Percentiles rank a stretch among this genome's conserved stretches.
These are phyloP conservation scores for Trichomonascus vanleenenianus DNA, from an alignment of 805 yeast species.

Conservation along the genomic window DNA sequence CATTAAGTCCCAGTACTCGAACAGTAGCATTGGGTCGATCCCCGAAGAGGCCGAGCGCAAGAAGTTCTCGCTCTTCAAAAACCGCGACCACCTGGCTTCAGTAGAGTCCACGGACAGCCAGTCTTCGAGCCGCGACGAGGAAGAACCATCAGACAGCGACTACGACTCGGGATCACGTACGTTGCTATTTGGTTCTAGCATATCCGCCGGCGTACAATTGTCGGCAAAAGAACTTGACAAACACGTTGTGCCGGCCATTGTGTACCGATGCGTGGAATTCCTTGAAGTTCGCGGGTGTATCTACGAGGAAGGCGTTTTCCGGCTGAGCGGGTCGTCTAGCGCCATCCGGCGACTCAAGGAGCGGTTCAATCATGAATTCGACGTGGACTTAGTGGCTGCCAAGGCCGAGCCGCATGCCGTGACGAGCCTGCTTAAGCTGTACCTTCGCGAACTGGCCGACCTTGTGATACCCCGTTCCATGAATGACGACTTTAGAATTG, in stretches of 20 bases:
- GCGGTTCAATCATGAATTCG: constrained; percentile 57
- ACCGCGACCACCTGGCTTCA: no score
- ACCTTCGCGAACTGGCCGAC: constrained; percentile 67
- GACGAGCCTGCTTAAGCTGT: constrained; percentile 77
- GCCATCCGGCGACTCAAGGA: constrained; percentile 63
- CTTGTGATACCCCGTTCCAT: constrained; percentile 55
- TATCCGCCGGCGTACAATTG: not conserved
- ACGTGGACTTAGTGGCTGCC: constrained; percentile 50
- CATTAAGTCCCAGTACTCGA: not conserved
- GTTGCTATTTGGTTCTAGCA: not conserved
- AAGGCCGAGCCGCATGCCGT: constrained; percentile 69
- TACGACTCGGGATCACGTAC: no score
- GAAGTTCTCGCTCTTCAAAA: not conserved
- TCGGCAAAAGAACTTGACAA: constrained; percentile 25
- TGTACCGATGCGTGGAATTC: constrained; percentile 65
- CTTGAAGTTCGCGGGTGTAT: constrained; percentile 59
- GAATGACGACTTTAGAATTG: constrained; percentile 33
- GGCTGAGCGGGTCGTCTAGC: constrained; percentile 83
- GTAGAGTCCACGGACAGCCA: no score
- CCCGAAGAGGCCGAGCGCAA: not conserved
- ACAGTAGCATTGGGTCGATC: not conserved
- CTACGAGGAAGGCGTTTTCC: constrained; percentile 85
- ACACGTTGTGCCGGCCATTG: constrained; percentile 60
- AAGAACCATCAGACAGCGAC: no score
- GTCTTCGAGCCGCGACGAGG: no score